Evolutionary conservation across 805 yeast species (phyloP), one percentile per base, ranked within the genome.

Genomic region (Candida dendrica): DNA sequence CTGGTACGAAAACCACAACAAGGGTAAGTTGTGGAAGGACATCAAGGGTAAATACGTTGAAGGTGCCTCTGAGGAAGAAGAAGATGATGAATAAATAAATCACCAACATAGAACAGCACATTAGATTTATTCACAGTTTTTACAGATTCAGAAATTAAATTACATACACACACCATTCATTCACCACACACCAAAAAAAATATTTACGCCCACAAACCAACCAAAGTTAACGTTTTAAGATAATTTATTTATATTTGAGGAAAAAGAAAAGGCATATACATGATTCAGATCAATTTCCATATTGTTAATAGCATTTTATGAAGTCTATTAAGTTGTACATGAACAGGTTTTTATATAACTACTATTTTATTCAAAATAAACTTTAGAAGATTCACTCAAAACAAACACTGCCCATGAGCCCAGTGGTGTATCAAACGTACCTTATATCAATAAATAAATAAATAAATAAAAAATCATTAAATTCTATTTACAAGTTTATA

Each of bases 1-100:
- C 38, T 84, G 83, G 83, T 84, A 80, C 71, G 85, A 81, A 58
- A 65, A 68, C 64, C 88, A 82, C 74, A 85, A 85, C 77, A 76
- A 72, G 62, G 95, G 93, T 55, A 85, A 84, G 70, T 78, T 84
- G 68, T 85, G 95, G 95, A 75, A 79, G 52, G 93, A 84, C 56
- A 79, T 85, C 56, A 84, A 79, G 68, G 70, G 71, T 42, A 71
- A 68, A 49, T 65, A 74, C 50, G 71, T 71, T 37, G 78, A 68
- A 47, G 82, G 76, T 57, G 85, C 71, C 42, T 84, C 70, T 11
- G 87, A 75, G 30, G 87, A 78, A 47, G 81, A 73, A 19, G 68
- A 63, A 33, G 75, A 62, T 36, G 69, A 72, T 48, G 75, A 72
- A 51, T 64, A 64, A 56, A 49, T 49, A 31, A 11, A 27, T n/a